Base-by-base conservation (phyloP, 2,329 filamentous ascomycete genomes). In the Epichloe elymi region DNA sequence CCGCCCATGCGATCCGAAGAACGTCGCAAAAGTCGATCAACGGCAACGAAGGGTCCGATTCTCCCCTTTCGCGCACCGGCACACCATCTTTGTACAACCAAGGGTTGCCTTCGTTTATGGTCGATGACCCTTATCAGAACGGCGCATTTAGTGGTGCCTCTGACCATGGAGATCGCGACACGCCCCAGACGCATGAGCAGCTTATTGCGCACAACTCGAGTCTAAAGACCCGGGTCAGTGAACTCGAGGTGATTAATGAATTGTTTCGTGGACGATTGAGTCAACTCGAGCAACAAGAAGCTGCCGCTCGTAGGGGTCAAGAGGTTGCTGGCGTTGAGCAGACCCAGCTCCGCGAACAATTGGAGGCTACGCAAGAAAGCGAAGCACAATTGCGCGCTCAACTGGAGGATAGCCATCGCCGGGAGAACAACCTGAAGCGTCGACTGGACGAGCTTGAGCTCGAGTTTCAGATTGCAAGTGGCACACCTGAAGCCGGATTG, bases 241-340 rank as follows among this genome's bases (percentile, higher is more conserved):
- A 98, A 67, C 77, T 98, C 23, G 93, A 98, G 65, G 79, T 98
- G 49, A 96, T 98, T 72, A 96, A 90, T 61, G 85, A 86, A 62
- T 73, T 90, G 43, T 89, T 88, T 66, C 76, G 83, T 48, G 83
- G 83, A 38, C 79, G 85, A 11, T 81, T 96, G 67, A 82, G 64
- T 76, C 86, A 93, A 63, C 74, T 93, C 12, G 88, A 94, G 63
- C 79, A 83, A 58, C 85, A 85, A 61, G 86, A 91, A 63, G 79
- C 79, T 46, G 81, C 78, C 46, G 79, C 85, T 49, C 70, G 83
- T 62, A 69, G 81, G 61, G 74, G 79, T 19, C 73, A 77, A 53
- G 76, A 81, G 53, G 74, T 82, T 42, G 72, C 75, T 7, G 68
- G 69, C 15, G 74, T 69, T 53, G 77, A 80, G 43, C 78, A 81